A percentile compares a stretch with the other conserved stretches of the same genome.
phyloP scores from a whole-genome alignment of 805 yeast species.

The Torulaspora indica region DNA sequence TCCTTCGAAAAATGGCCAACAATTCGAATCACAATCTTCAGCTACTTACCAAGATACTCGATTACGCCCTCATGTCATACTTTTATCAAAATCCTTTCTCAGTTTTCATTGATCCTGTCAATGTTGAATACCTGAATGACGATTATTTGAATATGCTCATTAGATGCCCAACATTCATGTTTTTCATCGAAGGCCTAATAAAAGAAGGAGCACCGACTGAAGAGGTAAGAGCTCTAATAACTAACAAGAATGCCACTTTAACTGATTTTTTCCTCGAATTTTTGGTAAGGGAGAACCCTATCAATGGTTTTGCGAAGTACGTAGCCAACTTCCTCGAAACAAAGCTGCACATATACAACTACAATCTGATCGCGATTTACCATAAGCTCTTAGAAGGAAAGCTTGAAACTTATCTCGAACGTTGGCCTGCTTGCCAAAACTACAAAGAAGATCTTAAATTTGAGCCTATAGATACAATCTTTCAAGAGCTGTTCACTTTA shows the following conservation, averaged over 20 bases:
- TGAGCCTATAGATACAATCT: slow-evolving; percentile 33
- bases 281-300: slow-evolving; percentile 35
- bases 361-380: slow-evolving; percentile 33
- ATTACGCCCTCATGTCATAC: slow-evolving; percentile 35
- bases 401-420: slow-evolving; percentile 20
- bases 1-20: slow-evolving; percentile 33
- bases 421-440: slow-evolving; percentile 28
- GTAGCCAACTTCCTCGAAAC: slow-evolving; percentile 28
- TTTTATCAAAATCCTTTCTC: slow-evolving; percentile 36
- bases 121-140: slow-evolving; percentile 28
- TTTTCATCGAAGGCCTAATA: slow-evolving; percentile 32
- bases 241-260: slow-evolving; percentile 24
- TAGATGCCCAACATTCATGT: slow-evolving; percentile 36
- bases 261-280: slow-evolving; percentile 34
- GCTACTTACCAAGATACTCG: slow-evolving; percentile 32
- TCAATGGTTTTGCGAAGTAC: slow-evolving; percentile 31
- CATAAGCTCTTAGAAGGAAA: slow-evolving; percentile 27
- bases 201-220: slow-evolving; percentile 26
- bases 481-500: slow-evolving; percentile 34
- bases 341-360: slow-evolving; percentile 25
- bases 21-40: slow-evolving; percentile 33
- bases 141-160: slow-evolving; percentile 26
- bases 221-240: slow-evolving; percentile 27
- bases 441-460: slow-evolving; percentile 23
- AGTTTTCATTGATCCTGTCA: slow-evolving; percentile 35